These are phyloP conservation scores for Inga laurina DNA, from an alignment of 306 rosid genomes.

Conservation along the genomic window DNA sequence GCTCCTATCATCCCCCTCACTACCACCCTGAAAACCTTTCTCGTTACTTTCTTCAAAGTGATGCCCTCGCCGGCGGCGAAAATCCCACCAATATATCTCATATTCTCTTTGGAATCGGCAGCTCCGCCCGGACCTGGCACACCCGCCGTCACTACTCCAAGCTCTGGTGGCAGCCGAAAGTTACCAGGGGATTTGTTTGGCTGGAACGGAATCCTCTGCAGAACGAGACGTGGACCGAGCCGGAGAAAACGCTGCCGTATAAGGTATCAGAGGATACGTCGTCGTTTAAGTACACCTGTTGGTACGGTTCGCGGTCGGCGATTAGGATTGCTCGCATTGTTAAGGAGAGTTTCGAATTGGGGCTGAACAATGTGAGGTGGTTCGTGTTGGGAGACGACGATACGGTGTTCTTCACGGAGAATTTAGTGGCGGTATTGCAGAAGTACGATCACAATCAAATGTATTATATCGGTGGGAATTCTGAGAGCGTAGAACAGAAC, in stretches of 20 bases:
- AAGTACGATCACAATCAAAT: conserved; percentile 79
- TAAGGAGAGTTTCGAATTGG: conserved; percentile 75
- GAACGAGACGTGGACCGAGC: conserved; percentile 39
- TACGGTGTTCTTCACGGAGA: conserved; percentile 68
- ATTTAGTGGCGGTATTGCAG: conserved; percentile 53
- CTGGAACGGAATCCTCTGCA: conserved; percentile 34
- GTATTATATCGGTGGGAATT: conserved; percentile 78
- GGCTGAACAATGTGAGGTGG: conserved; percentile 62
- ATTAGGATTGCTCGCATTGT: conserved; percentile 68
- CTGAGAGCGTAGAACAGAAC: conserved; percentile 79
- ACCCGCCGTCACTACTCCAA: conserved; percentile 40
- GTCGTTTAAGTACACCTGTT: conserved; percentile 55
- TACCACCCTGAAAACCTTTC: neutral
- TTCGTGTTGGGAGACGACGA: conserved; percentile 92
- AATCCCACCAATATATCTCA: conserved; percentile 49
- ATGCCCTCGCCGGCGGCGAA: neutral
- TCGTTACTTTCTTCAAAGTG: neutral
- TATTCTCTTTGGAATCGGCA: conserved; percentile 52
- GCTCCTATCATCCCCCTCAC: conserved; percentile 13
- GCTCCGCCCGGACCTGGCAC: conserved; percentile 45
- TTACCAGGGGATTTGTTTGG: conserved; percentile 60
- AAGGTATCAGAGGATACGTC: conserved; percentile 56
- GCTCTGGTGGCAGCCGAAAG: conserved; percentile 56
- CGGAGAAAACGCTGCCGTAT: conserved; percentile 34
- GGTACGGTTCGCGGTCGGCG: conserved; percentile 69